Percentiles rank a stretch among this genome's conserved stretches.
Conservation (phyloP, 2,329 filamentous ascomycete species). For the Paracoccidioides lutzii region DNA sequence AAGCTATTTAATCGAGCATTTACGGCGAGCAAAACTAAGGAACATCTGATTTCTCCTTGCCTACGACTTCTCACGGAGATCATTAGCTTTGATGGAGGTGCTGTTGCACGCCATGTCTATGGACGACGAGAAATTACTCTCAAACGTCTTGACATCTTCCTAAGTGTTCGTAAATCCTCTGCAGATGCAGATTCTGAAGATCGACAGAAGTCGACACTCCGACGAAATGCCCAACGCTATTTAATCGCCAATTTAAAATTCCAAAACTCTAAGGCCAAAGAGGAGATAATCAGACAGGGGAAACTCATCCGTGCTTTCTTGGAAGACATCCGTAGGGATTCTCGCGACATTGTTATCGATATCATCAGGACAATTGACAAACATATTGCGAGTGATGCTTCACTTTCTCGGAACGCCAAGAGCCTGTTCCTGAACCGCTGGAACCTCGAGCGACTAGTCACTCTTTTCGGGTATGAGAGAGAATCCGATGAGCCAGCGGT, state of each 20-base stretch:
- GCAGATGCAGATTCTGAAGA: conserved; percentile 48
- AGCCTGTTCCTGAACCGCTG: conserved; percentile 61
- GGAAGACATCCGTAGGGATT: conserved; percentile 64
- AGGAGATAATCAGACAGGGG: conserved; percentile 66
- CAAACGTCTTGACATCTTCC: conserved; percentile 65
- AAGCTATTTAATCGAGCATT: conserved; percentile 69
- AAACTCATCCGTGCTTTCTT: conserved; percentile 58
- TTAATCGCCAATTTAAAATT: conserved; percentile 67
- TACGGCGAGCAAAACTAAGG: conserved; percentile 67
- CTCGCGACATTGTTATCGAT: conserved; percentile 60
- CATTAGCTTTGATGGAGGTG: conserved; percentile 74
- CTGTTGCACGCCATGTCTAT: conserved; percentile 64
- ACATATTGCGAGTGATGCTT: conserved; percentile 60
- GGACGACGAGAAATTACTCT: conserved; percentile 65
- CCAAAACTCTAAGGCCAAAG: conserved; percentile 63
- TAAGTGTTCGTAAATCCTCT: conserved; percentile 51
- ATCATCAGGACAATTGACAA: conserved; percentile 58
- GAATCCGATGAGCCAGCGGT: conserved; percentile 33
- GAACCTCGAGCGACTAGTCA: conserved; percentile 58
- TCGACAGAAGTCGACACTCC: conserved; percentile 58
- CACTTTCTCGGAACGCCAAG: conserved; percentile 61
- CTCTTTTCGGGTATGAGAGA: conserved; percentile 49
- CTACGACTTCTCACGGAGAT: conserved; percentile 75
- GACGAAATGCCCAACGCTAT: conserved; percentile 72
- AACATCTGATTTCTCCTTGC: conserved; percentile 78